Evolutionary conservation across 306 rosid species (phyloP).

Genomic region (Quercus bicolor): DNA sequence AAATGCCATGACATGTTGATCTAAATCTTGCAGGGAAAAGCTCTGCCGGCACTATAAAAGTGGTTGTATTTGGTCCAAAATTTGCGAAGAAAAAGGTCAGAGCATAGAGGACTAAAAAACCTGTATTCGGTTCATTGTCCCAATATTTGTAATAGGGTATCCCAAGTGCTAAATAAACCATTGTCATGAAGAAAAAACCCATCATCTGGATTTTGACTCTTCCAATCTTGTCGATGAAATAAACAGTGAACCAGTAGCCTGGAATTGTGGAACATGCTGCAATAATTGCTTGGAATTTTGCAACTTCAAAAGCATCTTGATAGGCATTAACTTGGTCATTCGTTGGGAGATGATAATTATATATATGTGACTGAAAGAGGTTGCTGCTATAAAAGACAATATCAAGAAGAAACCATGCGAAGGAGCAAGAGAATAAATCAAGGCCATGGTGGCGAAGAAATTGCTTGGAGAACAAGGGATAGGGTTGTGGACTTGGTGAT

Average conservation of each 20-base stretch:
- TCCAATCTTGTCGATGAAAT: slow-evolving; percentile 63
- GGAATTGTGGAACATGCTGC: slow-evolving; percentile 67
- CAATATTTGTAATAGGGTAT: too few species aligned
- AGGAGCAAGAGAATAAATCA: slow-evolving; percentile 57
- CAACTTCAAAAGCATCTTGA: slow-evolving; percentile 30
- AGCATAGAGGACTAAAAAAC: slow-evolving; percentile 21
- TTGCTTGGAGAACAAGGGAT: slow-evolving; percentile 44
- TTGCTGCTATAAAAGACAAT: slow-evolving; percentile 68
- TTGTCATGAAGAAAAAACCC: slow-evolving; percentile 35
- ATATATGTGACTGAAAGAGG: slow-evolving; percentile 66
- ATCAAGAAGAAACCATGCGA: slow-evolving; percentile 60
- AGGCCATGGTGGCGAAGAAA: slow-evolving; percentile 58
- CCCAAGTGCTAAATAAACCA: too few species aligned
- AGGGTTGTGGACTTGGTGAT: slow-evolving; percentile 4
- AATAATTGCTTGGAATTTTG: slow-evolving; percentile 57
- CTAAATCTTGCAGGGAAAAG: slow-evolving; percentile 72
- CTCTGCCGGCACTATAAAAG: slow-evolving; percentile 70
- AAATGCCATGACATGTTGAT: slow-evolving; percentile 52
- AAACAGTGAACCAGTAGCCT: slow-evolving; percentile 63
- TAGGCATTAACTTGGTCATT: neutral
- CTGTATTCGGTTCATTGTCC: too few species aligned
- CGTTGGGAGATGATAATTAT: slow-evolving; percentile 6
- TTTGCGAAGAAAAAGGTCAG: slow-evolving; percentile 76
- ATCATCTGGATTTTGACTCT: slow-evolving; percentile 59
- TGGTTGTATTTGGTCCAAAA: slow-evolving; percentile 80